Evolutionary conservation across 345 rosid species (phyloP).

Genomic region (Heritiera fomes): DNA sequence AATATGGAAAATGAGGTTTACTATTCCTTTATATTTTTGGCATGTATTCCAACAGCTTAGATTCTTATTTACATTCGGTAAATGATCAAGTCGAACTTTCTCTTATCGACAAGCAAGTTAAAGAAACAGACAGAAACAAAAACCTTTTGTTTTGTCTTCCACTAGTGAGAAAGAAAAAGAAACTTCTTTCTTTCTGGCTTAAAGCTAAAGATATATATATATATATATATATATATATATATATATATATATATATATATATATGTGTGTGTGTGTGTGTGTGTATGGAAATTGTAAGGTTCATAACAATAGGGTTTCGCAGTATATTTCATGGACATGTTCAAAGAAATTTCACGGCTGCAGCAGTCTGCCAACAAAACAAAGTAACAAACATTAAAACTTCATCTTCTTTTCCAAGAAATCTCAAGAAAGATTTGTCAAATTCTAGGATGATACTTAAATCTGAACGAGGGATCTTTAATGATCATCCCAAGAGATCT

Average conservation of each 20-base stretch:
- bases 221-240: background rate
- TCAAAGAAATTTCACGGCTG: conserved; percentile 16
- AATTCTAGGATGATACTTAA: background rate
- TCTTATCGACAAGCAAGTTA: background rate
- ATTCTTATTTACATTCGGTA: background rate
- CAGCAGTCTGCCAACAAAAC: background rate
- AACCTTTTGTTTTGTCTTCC: background rate
- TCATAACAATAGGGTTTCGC: background rate
- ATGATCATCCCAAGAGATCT: background rate
- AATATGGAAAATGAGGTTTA: background rate
- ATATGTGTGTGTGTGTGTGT: too few relatives aligned
- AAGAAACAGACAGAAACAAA: background rate
- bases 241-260: background rate
- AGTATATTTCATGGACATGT: too few relatives aligned
- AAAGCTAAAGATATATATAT: conserved; percentile 13
- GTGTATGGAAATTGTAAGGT: background rate
- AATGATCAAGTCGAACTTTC: background rate
- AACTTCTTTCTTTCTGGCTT: background rate
- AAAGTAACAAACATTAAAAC: background rate
- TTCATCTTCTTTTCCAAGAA: conserved; percentile 1
- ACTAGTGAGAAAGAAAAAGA: background rate
- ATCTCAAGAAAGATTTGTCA: conserved; percentile 8
- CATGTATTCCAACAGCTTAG: background rate
- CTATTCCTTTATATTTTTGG: background rate
- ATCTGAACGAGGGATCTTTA: conserved; percentile 2